Percentiles rank a stretch among this genome's conserved stretches.
Conservation (phyloP, 306 rosid species). For the Malus sylvestris region DNA sequence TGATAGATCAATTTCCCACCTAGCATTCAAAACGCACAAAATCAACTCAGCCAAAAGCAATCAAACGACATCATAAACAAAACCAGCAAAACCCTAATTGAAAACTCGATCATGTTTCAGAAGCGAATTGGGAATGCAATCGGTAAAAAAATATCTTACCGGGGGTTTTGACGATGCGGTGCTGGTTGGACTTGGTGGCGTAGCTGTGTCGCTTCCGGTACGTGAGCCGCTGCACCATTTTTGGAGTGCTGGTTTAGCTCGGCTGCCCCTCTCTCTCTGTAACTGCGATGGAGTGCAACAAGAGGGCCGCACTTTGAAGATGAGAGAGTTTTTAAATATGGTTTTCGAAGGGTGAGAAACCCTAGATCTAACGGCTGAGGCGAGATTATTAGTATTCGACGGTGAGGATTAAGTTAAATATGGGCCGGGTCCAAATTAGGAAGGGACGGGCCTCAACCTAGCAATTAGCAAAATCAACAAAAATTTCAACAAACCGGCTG, state of each 20-base stretch:
- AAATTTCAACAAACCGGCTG: too few relatives aligned
- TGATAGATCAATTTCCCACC: constrained; percentile 88
- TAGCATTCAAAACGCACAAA: constrained; percentile 12
- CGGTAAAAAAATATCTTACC: constrained; percentile 26
- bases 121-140: background rate
- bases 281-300: background rate
- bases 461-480: too few relatives aligned
- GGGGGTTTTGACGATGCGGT: constrained; percentile 77
- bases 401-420: constrained; percentile 1
- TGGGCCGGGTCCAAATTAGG: background rate
- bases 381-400: background rate
- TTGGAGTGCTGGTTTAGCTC: constrained; percentile 1
- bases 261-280: background rate
- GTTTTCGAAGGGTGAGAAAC: constrained; percentile 3
- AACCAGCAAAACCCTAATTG: too few relatives aligned
- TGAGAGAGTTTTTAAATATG: constrained; percentile 11
- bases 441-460: background rate
- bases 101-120: background rate
- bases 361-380: constrained; percentile 39
- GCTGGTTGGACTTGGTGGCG: constrained; percentile 89
- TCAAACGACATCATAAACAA: background rate
- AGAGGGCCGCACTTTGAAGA: accelerated
- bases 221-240: constrained; percentile 83
- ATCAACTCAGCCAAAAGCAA: background rate
- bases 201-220: constrained; percentile 76